Conservation (phyloP, 371 early-diverging fungal genomes). For the Mucor lusitanicus region DNA sequence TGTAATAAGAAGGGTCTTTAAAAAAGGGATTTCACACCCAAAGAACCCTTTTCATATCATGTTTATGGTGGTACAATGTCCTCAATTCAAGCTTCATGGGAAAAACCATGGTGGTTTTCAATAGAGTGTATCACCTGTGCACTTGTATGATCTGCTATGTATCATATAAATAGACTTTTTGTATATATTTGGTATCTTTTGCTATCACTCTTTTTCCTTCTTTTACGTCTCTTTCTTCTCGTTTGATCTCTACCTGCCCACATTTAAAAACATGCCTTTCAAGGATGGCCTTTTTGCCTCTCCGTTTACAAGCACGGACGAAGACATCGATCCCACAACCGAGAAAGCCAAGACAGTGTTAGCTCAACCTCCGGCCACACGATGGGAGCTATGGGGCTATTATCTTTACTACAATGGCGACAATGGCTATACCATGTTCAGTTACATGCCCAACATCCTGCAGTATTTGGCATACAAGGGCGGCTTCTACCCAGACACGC, state of each 20-base stretch:
- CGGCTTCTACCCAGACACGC: conserved; percentile 40
- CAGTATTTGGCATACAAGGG: conserved; percentile 45
- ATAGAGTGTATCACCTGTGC: background rate
- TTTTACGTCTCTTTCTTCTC: background rate
- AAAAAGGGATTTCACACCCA: background rate
- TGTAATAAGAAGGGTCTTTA: conserved; percentile 12
- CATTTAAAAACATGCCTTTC: background rate
- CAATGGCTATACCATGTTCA: conserved; percentile 49
- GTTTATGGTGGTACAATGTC: background rate
- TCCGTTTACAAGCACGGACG: conserved; percentile 34
- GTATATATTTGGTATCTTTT: background rate
- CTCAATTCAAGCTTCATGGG: background rate
- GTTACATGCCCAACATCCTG: conserved; percentile 50
- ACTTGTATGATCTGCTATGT: background rate
- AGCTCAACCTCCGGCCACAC: conserved; percentile 42
- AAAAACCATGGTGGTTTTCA: background rate
- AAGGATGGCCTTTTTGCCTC: conserved; percentile 24
- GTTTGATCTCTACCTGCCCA: background rate
- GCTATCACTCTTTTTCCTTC: background rate
- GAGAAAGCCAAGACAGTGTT: conserved; percentile 26
- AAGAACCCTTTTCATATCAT: background rate
- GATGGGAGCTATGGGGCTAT: conserved; percentile 49
- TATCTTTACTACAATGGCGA: conserved; percentile 57
- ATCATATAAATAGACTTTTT: background rate
- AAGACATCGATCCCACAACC: conserved; percentile 31